A percentile compares a stretch with the other conserved stretches of the same genome.
Evolutionary conservation across 768 basidiomycete genomes (phyloP).

Genomic region (Kwoniella heveanensis): DNA sequence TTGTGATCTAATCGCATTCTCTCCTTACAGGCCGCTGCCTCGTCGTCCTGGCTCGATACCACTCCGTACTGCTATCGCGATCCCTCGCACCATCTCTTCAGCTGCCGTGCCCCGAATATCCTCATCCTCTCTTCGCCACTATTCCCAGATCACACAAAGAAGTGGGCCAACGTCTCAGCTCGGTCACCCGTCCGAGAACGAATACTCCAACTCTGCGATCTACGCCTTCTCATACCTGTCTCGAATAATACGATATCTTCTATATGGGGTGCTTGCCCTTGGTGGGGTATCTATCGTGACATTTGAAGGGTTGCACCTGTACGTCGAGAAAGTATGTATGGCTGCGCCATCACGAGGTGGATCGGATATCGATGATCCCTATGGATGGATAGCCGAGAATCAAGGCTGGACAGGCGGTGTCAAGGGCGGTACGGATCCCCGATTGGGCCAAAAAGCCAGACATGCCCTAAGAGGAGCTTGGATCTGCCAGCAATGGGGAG

Average conservation of each 20-base stretch:
- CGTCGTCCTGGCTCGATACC: background rate
- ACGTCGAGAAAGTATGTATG: conserved; percentile 33
- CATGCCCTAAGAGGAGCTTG: conserved; percentile 51
- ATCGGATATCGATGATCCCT: conserved; percentile 25
- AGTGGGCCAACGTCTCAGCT: conserved; percentile 8
- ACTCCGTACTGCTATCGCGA: background rate
- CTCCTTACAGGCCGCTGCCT: background rate
- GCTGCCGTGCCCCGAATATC: background rate
- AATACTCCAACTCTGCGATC: conserved; percentile 48
- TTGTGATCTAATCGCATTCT: too few relatives aligned
- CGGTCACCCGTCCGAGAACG: conserved; percentile 17
- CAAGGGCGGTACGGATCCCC: conserved; percentile 46
- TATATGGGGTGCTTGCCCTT: conserved; percentile 31
- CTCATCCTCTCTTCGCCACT: background rate
- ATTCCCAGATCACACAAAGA: conserved; percentile 9
- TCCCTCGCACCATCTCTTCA: background rate
- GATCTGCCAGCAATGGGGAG: conserved; percentile 50
- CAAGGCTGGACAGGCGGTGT: conserved; percentile 48
- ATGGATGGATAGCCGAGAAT: conserved; percentile 48
- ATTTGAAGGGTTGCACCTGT: conserved; percentile 37
- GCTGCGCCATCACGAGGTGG: conserved; percentile 26
- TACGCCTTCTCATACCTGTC: conserved; percentile 47
- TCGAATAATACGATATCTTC: conserved; percentile 39
- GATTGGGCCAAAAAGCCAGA: conserved; percentile 47
- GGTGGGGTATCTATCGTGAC: conserved; percentile 21